These are phyloP conservation scores for Plasmodium relictum DNA, from an alignment of 169 alveolate species.

Conservation along the genomic window DNA sequence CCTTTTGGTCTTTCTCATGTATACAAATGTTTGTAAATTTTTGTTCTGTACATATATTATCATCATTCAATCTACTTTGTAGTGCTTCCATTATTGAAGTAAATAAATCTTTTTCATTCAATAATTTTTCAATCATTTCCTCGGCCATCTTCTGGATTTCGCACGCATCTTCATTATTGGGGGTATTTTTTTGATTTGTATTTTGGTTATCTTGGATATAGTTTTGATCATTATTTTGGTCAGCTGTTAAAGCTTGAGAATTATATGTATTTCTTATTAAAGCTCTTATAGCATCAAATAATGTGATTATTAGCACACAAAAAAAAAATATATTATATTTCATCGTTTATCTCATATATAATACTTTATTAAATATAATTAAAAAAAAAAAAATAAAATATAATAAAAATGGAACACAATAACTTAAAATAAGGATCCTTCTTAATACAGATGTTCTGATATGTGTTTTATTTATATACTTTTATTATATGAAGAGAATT, in stretches of 20 bases:
- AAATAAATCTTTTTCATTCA: constrained; percentile 63
- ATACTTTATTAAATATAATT: constrained; percentile 1
- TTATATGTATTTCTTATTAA: constrained; percentile 48
- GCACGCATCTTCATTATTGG: constrained; percentile 31
- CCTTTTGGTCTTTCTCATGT: constrained; percentile 44
- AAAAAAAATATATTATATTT: constrained; percentile 26
- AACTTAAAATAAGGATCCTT: background rate
- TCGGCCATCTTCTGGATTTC: constrained; percentile 70
- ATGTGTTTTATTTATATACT: background rate
- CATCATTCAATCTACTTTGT: constrained; percentile 53
- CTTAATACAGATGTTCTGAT: constrained; percentile 20
- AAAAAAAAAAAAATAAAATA: background rate
- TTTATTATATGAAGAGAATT: constrained; percentile 5
- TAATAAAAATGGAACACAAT: background rate
- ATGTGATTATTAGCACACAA: constrained; percentile 20
- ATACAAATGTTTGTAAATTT: constrained; percentile 62
- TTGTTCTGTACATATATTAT: constrained; percentile 20
- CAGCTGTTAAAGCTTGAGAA: constrained; percentile 29
- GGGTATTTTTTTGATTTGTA: background rate
- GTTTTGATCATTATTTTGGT: background rate
- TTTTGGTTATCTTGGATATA: constrained; percentile 1
- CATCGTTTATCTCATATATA: constrained; percentile 37
- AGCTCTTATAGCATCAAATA: constrained; percentile 13
- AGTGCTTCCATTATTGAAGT: constrained; percentile 51
- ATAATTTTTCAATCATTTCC: constrained; percentile 69